Conservation (phyloP, 2,329 filamentous ascomycete species). For the Polytolypa hystricis region DNA sequence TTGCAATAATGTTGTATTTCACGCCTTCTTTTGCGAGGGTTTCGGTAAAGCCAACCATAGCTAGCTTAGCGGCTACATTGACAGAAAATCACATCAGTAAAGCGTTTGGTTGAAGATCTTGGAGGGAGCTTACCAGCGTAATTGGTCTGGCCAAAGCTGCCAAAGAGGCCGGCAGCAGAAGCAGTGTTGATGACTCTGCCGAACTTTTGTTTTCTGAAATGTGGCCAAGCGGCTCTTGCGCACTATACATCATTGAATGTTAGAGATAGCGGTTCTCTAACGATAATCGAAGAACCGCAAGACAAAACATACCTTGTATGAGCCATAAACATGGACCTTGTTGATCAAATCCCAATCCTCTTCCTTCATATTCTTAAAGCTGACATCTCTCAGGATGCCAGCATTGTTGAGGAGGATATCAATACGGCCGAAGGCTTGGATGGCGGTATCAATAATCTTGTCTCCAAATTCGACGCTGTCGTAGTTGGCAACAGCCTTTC, state of each 20-base stretch:
- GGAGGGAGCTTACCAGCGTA: constrained; percentile 56
- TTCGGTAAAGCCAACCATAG: constrained; percentile 93
- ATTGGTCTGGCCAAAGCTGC: constrained; percentile 90
- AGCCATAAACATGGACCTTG: constrained; percentile 81
- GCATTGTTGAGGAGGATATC: constrained; percentile 97
- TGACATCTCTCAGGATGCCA: constrained; percentile 85
- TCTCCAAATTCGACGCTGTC: constrained; percentile 76
- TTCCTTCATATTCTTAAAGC: constrained; percentile 98
- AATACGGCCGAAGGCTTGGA: constrained; percentile 52
- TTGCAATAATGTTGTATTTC: constrained; percentile 96
- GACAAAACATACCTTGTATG: constrained; percentile 60
- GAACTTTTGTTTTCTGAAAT: constrained; percentile 98
- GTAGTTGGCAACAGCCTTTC: constrained; percentile 96
- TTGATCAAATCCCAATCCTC: constrained; percentile 93
- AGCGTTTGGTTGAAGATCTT: neutral
- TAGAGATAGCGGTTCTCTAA: neutral
- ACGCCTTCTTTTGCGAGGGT: constrained; percentile 92
- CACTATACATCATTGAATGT: constrained; percentile 38
- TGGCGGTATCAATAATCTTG: constrained; percentile 65
- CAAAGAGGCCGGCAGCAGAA: constrained; percentile 90
- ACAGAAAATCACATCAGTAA: constrained; percentile 23
- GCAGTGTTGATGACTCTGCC: constrained; percentile 93
- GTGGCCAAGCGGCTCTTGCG: constrained; percentile 83
- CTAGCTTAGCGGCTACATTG: constrained; percentile 68
- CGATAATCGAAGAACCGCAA: too few relatives aligned